phyloP scores from a whole-genome alignment of 495 filamentous ascomycete genomes.

The Aspergillus sclerotioniger region DNA sequence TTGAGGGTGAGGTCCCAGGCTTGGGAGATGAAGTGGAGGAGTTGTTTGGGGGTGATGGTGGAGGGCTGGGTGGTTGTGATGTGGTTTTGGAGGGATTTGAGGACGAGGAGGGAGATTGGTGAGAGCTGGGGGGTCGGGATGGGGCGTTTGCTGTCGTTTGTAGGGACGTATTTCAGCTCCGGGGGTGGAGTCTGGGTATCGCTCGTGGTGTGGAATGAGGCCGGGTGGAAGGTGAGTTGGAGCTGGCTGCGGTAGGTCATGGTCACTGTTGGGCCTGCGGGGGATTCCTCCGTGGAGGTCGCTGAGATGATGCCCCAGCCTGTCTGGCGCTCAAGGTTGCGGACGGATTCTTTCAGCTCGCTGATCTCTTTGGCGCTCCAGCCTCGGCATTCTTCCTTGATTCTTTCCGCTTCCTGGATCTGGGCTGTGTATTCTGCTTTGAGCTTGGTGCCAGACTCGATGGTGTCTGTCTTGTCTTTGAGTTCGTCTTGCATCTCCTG shows the following conservation, averaged over 20 bases:
- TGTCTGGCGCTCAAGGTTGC: constrained; percentile 62
- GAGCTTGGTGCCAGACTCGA: constrained; percentile 57
- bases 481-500: constrained; percentile 62
- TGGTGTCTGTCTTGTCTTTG: constrained; percentile 57
- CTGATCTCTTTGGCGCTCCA: constrained; percentile 80
- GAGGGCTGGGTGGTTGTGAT: constrained; percentile 34
- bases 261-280: constrained; percentile 56
- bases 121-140: constrained; percentile 20
- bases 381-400: constrained; percentile 82
- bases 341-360: constrained; percentile 67
- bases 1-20: constrained; percentile 41
- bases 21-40: constrained; percentile 38
- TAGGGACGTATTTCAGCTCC: constrained; percentile 26
- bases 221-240: constrained; percentile 70
- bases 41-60: constrained; percentile 31
- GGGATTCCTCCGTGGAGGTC: constrained; percentile 31
- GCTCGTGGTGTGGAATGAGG: constrained; percentile 48
- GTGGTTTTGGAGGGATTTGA: constrained; percentile 37
- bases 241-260: constrained; percentile 80
- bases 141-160: constrained; percentile 16
- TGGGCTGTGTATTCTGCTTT: constrained; percentile 68
- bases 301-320: constrained; percentile 78
- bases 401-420: constrained; percentile 78
- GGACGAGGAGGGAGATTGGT: constrained; percentile 35
- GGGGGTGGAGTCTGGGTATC: not conserved